A percentile compares a stretch with the other conserved stretches of the same genome.
These are phyloP conservation scores for Apophysomyces sp. DNA, from an alignment of 371 early-diverging fungal species.

Conservation along the genomic window DNA sequence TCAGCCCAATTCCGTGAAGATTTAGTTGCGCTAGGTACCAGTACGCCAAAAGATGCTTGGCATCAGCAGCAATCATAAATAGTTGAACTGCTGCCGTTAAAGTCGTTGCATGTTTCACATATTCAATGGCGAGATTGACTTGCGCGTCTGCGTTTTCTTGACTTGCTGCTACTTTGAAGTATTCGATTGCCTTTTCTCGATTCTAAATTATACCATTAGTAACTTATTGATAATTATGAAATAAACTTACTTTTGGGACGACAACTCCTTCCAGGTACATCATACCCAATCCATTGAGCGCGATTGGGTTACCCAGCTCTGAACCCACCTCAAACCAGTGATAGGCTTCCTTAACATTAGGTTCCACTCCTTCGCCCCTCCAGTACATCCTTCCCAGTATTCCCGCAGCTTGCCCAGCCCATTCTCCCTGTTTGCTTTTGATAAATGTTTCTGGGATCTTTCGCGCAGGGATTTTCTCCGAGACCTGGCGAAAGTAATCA, in stretches of 20 bases:
- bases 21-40: constrained; percentile 76
- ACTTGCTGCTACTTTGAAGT: constrained; percentile 64
- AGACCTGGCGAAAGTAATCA: constrained; percentile 52
- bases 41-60: constrained; percentile 70
- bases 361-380: constrained; percentile 88
- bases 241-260: constrained; percentile 37
- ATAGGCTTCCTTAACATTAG: constrained; percentile 58
- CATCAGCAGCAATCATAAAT: constrained; percentile 48
- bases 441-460: constrained; percentile 18
- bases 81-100: constrained; percentile 29
- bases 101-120: constrained; percentile 28
- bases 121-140: constrained; percentile 53
- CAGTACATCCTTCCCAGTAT: constrained; percentile 85
- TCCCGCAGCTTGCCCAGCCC: constrained; percentile 72
- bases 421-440: constrained; percentile 25
- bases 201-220: constrained; percentile 17
- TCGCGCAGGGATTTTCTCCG: constrained; percentile 28
- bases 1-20: constrained; percentile 37
- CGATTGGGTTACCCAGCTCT: constrained; percentile 59
- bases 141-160: constrained; percentile 60
- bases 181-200: constrained; percentile 51
- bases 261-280: constrained; percentile 78
- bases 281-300: constrained; percentile 75
- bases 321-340: constrained; percentile 78
- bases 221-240: neutral